phyloP scores from a whole-genome alignment of 768 basidiomycete genomes.

The Zangia roseola region DNA sequence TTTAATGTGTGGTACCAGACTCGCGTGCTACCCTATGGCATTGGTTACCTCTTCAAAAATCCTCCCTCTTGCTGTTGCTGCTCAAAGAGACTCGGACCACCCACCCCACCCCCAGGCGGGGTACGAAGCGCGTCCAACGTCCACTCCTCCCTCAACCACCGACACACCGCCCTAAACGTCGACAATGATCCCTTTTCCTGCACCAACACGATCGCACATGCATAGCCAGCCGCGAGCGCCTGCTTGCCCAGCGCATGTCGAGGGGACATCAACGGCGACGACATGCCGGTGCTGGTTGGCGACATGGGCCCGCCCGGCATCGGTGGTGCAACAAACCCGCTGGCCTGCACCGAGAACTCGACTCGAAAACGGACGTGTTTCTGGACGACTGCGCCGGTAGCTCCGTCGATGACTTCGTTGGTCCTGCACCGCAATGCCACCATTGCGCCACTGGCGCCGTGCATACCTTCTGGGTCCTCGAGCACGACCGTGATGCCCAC shows the following conservation, averaged over 20 bases:
- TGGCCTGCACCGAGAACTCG: conserved; percentile 55
- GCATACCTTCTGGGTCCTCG: conserved; percentile 42
- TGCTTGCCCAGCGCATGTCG: conserved; percentile 29
- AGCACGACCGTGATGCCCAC: conserved; percentile 63
- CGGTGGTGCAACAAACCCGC: conserved; percentile 16
- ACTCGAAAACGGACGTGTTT: conserved; percentile 84
- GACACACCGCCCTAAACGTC: conserved; percentile 78
- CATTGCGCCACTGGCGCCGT: conserved; percentile 11
- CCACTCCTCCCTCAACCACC: conserved; percentile 71
- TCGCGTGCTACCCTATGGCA: conserved; percentile 18
- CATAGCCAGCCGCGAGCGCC: conserved; percentile 31
- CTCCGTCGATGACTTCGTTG: conserved; percentile 45
- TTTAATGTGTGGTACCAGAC: conserved; percentile 9
- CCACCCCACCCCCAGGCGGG: conserved; percentile 19
- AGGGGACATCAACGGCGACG: conserved; percentile 26
- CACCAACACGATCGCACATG: conserved; percentile 71
- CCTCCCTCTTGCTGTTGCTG: conserved; percentile 27
- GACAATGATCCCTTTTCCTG: conserved; percentile 92
- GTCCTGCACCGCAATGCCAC: conserved; percentile 49
- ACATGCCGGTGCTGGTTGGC: conserved; percentile 15
- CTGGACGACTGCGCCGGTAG: conserved; percentile 43
- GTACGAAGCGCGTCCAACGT: conserved; percentile 37
- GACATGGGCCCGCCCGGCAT: conserved; percentile 17
- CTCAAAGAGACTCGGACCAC: conserved; percentile 40
- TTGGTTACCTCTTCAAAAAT: conserved; percentile 28